These are phyloP conservation scores for Cryphonectria radicalis DNA, from an alignment of 2,329 filamentous ascomycete species.

Conservation along the genomic window DNA sequence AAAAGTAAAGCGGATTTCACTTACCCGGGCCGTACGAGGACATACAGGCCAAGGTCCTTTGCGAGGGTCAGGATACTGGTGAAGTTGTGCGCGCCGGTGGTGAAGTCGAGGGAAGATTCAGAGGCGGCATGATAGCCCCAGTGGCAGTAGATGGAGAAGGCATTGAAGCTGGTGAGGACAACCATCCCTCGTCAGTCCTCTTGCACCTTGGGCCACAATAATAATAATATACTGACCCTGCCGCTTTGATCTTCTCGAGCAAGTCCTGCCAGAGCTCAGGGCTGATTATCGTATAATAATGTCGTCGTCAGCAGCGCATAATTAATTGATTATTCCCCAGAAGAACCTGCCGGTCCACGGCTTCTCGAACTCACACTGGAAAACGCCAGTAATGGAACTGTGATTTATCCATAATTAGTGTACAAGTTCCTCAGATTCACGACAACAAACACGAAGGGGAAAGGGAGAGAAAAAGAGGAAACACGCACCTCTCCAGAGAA, in stretches of 20 bases:
- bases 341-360: background rate
- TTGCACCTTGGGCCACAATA: background rate
- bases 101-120: slow-evolving; percentile 48
- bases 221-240: slow-evolving; percentile 36
- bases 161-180: slow-evolving; percentile 41
- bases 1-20: background rate
- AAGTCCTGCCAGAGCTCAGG: slow-evolving; percentile 47
- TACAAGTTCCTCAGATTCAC: too few species aligned
- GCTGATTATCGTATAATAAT: slow-evolving; percentile 18
- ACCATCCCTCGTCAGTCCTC: background rate
- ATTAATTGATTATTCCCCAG: too few species aligned
- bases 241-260: slow-evolving; percentile 48
- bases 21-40: slow-evolving; percentile 57
- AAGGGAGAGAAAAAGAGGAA: too few species aligned
- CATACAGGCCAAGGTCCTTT: slow-evolving; percentile 57
- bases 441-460: too few species aligned
- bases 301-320: background rate
- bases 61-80: slow-evolving; percentile 56
- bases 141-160: slow-evolving; percentile 48
- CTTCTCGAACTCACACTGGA: slow-evolving; percentile 41
- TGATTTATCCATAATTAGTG: slow-evolving; percentile 6
- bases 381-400: slow-evolving; percentile 48
- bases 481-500: slow-evolving; percentile 46
- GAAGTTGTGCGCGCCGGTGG: slow-evolving; percentile 57
- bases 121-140: slow-evolving; percentile 47